These are phyloP conservation scores for Oryza punctata DNA, from an alignment of 176 grass and related monocot genomes.

Conservation along the genomic window DNA sequence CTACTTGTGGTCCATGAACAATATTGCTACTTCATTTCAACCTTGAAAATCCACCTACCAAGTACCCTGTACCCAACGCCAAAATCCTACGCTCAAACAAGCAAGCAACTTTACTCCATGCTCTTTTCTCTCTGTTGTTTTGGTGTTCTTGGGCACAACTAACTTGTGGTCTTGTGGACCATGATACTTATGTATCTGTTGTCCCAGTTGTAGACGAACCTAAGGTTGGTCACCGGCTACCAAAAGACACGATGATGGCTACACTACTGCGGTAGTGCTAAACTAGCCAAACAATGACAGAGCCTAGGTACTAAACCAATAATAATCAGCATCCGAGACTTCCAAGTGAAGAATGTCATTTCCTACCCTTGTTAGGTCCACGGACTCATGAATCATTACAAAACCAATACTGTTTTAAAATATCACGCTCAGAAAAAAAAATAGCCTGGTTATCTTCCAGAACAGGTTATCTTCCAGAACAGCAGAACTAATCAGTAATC, in stretches of 20 bases:
- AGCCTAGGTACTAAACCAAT: conserved; percentile 27
- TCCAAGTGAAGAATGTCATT: conserved; percentile 50
- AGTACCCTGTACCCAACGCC: not conserved
- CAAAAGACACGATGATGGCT: conserved; percentile 28
- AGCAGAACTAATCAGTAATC: not conserved
- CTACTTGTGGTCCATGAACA: not conserved
- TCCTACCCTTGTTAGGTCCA: conserved; percentile 9
- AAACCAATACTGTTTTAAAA: not conserved
- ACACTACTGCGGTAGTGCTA: not conserved
- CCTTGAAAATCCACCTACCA: conserved; percentile 1
- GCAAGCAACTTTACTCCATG: not conserved
- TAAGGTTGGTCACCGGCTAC: not conserved
- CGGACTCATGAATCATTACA: not conserved
- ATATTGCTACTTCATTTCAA: not conserved
- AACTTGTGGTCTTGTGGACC: conserved; percentile 24
- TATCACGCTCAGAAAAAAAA: not conserved
- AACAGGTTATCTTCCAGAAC: not conserved
- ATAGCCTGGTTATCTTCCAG: not conserved
- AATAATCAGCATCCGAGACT: conserved; percentile 27
- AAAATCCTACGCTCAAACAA: not conserved
- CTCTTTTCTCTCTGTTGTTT: conserved; percentile 8
- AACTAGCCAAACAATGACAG: conserved; percentile 25
- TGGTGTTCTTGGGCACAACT: not conserved
- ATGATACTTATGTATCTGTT: not conserved
- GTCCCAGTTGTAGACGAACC: not conserved